Percentiles rank a stretch among this genome's conserved stretches.
phyloP scores from a whole-genome alignment of 2,329 filamentous ascomycete genomes.

The Xylariaceae sp. region DNA sequence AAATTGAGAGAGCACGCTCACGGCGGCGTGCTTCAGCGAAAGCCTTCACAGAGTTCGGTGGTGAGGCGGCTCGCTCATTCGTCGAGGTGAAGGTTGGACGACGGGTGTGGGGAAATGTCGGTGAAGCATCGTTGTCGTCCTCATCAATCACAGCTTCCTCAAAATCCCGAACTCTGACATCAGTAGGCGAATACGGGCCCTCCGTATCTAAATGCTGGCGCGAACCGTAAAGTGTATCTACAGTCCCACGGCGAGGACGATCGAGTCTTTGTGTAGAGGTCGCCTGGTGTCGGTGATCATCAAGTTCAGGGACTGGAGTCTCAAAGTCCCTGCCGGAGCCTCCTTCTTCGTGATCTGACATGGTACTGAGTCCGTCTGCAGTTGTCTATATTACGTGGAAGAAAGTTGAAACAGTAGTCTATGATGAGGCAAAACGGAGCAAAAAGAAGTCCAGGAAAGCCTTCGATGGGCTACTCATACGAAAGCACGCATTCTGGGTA shows the following conservation, averaged over 20 bases:
- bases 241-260: constrained; percentile 71
- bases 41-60: constrained; percentile 96
- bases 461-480: constrained; percentile 41
- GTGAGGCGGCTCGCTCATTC: constrained; percentile 73
- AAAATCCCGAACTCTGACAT: constrained; percentile 73
- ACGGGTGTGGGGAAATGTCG: constrained; percentile 52
- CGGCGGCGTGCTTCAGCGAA: constrained; percentile 90
- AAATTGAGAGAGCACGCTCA: constrained; percentile 71
- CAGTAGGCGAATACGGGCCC: constrained; percentile 47
- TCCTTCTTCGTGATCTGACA: constrained; percentile 72
- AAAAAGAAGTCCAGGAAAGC: constrained; percentile 31
- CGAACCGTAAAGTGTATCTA: constrained; percentile 70
- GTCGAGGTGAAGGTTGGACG: constrained; percentile 63
- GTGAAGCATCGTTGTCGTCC: constrained; percentile 58
- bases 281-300: constrained; percentile 81
- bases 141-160: constrained; percentile 87
- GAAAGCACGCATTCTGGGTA: constrained; percentile 43
- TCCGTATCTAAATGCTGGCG: constrained; percentile 50
- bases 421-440: constrained; percentile 1
- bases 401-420: neutral
- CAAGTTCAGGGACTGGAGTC: constrained; percentile 78
- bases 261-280: constrained; percentile 65
- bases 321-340: constrained; percentile 68
- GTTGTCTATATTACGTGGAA: neutral
- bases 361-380: constrained; percentile 54